Percentiles rank a stretch among this genome's conserved stretches.
Conservation (phyloP, 2,329 filamentous ascomycete species). For the Claviceps sorghi region DNA sequence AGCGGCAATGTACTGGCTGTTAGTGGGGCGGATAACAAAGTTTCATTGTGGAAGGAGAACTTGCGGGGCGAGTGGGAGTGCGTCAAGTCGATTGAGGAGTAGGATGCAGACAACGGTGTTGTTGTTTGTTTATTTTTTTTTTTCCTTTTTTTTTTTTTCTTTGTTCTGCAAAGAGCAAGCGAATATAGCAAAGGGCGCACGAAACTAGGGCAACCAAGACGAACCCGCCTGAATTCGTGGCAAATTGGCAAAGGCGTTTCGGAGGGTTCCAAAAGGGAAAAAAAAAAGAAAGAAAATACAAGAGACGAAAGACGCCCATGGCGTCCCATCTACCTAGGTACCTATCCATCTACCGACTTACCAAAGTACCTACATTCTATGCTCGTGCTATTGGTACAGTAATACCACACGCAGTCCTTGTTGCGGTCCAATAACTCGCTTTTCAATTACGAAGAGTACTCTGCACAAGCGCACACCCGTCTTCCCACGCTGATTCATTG, state of each 20-base stretch:
- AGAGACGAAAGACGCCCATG: constrained; percentile 14
- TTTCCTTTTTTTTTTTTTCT: not conserved
- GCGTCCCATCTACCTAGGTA: not conserved
- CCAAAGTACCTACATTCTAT: not conserved
- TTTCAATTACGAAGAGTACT: not conserved
- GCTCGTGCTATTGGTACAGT: not conserved
- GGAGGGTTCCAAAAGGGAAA: constrained; percentile 10
- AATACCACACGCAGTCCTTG: not conserved
- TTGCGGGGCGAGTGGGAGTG: constrained; percentile 92
- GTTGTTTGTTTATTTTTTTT: not conserved
- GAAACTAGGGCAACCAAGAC: not conserved
- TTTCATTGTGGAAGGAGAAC: constrained; percentile 97
- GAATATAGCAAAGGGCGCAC: not conserved
- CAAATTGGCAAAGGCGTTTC: constrained; percentile 21
- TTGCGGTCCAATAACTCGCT: not conserved
- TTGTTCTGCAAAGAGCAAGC: not conserved
- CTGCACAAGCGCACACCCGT: not conserved
- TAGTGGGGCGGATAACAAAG: constrained; percentile 88
- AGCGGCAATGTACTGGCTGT: constrained; percentile 94
- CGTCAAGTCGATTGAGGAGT: constrained; percentile 93
- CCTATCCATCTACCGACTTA: not conserved
- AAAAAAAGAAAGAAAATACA: constrained; percentile 3
- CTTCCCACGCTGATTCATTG: too few relatives aligned
- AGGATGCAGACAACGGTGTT: constrained; percentile 10
- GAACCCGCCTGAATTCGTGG: not conserved